Conservation (phyloP, 805 yeast genomes). For the Yamadazyma phyllophila region DNA sequence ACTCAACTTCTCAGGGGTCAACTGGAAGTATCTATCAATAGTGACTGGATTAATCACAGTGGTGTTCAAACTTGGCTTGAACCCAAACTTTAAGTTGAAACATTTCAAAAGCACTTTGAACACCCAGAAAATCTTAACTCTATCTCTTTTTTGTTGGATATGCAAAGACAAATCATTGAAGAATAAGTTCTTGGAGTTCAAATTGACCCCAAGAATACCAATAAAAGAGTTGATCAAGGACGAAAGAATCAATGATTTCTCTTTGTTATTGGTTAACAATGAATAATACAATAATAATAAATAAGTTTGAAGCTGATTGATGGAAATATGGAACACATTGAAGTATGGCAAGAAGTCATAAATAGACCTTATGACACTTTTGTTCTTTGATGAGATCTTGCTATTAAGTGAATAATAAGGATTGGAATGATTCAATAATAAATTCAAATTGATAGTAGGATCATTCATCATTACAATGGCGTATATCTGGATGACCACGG, state of each 20-base stretch:
- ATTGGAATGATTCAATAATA: slow-evolving; percentile 35
- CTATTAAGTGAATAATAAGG: slow-evolving; percentile 26
- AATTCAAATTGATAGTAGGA: slow-evolving; percentile 41
- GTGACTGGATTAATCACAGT: slow-evolving; percentile 48
- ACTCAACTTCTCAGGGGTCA: slow-evolving; percentile 44
- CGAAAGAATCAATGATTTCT: slow-evolving; percentile 35
- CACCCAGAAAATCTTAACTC: slow-evolving; percentile 48
- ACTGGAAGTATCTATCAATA: slow-evolving; percentile 42
- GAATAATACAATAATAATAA: slow-evolving; percentile 49
- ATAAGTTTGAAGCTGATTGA: slow-evolving; percentile 50
- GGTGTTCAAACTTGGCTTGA: slow-evolving; percentile 45
- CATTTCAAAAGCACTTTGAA: slow-evolving; percentile 42
- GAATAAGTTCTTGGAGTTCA: slow-evolving; percentile 39
- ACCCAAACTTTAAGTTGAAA: slow-evolving; percentile 44
- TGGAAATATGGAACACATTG: slow-evolving; percentile 46
- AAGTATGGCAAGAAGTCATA: slow-evolving; percentile 47
- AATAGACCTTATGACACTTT: slow-evolving; percentile 33
- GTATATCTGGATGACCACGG: slow-evolving; percentile 47
- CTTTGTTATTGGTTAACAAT: slow-evolving; percentile 41
- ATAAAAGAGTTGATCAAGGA: slow-evolving; percentile 42
- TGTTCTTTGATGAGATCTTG: slow-evolving; percentile 18
- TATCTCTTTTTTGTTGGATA: slow-evolving; percentile 33
- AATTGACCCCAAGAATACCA: slow-evolving; percentile 42
- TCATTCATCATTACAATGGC: slow-evolving; percentile 53
- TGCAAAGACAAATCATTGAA: slow-evolving; percentile 47